Evolutionary conservation across 768 basidiomycete genomes (phyloP).

Genomic region (Boletales sp.): DNA sequence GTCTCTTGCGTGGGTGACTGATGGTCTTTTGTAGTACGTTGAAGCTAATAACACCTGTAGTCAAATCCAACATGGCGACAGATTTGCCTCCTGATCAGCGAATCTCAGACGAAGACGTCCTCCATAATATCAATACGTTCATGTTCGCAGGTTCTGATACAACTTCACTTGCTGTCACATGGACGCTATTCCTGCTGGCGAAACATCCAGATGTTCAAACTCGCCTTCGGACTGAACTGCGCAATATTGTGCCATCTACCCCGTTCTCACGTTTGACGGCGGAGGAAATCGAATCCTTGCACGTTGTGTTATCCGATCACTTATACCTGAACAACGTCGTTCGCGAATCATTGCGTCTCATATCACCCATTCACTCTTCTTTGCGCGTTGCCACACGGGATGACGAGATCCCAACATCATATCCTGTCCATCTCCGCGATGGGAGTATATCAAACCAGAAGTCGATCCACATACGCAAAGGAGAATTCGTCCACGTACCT

Average conservation of each 20-base stretch:
- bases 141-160: slow-evolving; percentile 92
- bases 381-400: slow-evolving; percentile 74
- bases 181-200: slow-evolving; percentile 78
- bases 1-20: slow-evolving; percentile 60
- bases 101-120: slow-evolving; percentile 84
- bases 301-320: slow-evolving; percentile 52
- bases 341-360: slow-evolving; percentile 69
- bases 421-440: slow-evolving; percentile 52
- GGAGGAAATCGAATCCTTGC: slow-evolving; percentile 65
- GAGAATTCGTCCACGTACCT: slow-evolving; percentile 73
- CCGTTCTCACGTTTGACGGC: slow-evolving; percentile 47
- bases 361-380: slow-evolving; percentile 82
- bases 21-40: not conserved
- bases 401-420: slow-evolving; percentile 71
- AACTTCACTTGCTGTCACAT: slow-evolving; percentile 76
- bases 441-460: slow-evolving; percentile 40
- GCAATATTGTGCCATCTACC: slow-evolving; percentile 39
- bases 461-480: slow-evolving; percentile 56
- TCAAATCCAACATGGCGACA: slow-evolving; percentile 76
- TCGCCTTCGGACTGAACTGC: slow-evolving; percentile 67
- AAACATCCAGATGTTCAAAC: slow-evolving; percentile 63
- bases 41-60: slow-evolving; percentile 37
- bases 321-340: slow-evolving; percentile 75
- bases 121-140: slow-evolving; percentile 84
- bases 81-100: slow-evolving; percentile 67